Conservation (phyloP, 2,329 filamentous ascomycete genomes). For the Penicillium sp. region DNA sequence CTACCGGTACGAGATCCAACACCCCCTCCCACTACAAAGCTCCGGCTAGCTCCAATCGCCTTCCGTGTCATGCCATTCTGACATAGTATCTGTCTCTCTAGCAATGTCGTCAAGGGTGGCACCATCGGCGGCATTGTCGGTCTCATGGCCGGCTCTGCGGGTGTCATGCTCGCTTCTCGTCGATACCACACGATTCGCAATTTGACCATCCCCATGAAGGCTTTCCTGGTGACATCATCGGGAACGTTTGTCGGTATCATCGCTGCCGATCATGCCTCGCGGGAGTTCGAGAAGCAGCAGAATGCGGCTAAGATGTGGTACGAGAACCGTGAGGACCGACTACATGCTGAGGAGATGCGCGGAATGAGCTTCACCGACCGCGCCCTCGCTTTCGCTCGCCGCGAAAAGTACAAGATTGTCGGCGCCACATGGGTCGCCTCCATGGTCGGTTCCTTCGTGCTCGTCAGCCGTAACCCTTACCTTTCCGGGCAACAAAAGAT, state of each 20-base stretch:
- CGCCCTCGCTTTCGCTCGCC: constrained; percentile 65
- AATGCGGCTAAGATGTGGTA: constrained; percentile 64
- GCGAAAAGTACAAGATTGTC: constrained; percentile 83
- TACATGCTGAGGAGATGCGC: constrained; percentile 48
- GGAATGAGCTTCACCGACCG: constrained; percentile 55
- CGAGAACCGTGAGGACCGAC: constrained; percentile 55
- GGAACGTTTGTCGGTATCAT: constrained; percentile 86
- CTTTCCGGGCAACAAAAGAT: constrained; percentile 75
- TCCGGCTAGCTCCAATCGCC: background rate
- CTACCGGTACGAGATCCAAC: constrained; percentile 55
- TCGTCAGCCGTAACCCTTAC: constrained; percentile 73
- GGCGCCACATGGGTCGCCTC: constrained; percentile 73
- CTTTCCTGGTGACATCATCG: constrained; percentile 78
- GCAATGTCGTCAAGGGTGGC: constrained; percentile 72
- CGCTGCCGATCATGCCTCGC: constrained; percentile 69
- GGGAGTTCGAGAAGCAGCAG: constrained; percentile 62
- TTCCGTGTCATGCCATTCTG: constrained; percentile 11
- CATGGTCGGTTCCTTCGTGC: constrained; percentile 66
- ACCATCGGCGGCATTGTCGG: constrained; percentile 65
- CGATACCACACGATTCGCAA: constrained; percentile 72
- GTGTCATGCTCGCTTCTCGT: constrained; percentile 60
- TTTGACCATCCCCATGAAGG: constrained; percentile 82
- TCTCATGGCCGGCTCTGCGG: constrained; percentile 59
- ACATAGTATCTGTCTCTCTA: constrained; percentile 24
- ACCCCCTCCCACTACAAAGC: background rate